phyloP scores from a whole-genome alignment of 768 basidiomycete species.

The Xanthoconium stramineum region DNA sequence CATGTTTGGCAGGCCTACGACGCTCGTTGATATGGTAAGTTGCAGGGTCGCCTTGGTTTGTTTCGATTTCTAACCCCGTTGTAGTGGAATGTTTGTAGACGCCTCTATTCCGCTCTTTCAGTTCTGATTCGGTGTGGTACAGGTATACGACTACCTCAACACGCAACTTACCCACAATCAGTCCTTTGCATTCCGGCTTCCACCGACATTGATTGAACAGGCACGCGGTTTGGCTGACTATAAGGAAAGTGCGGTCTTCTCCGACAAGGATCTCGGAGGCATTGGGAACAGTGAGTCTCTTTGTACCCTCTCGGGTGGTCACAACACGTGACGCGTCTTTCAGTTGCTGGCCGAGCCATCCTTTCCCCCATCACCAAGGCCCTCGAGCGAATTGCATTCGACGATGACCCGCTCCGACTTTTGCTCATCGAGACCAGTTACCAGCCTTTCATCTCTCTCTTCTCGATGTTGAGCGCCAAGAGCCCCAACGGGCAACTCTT shows the following conservation, averaged over 20 bases:
- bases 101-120: neutral
- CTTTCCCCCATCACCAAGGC: slow-evolving; percentile 67
- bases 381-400: slow-evolving; percentile 74
- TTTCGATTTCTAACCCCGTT: slow-evolving; percentile 13
- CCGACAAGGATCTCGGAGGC: slow-evolving; percentile 53
- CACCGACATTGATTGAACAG: slow-evolving; percentile 69
- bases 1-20: slow-evolving; percentile 61
- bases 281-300: slow-evolving; percentile 69
- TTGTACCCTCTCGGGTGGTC: neutral
- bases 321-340: neutral
- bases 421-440: slow-evolving; percentile 76
- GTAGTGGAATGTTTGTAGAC: slow-evolving; percentile 68
- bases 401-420: slow-evolving; percentile 74
- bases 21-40: slow-evolving; percentile 64
- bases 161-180: slow-evolving; percentile 78
- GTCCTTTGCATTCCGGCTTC: slow-evolving; percentile 74
- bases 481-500: slow-evolving; percentile 49
- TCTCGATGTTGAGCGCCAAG: slow-evolving; percentile 65
- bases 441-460: slow-evolving; percentile 84
- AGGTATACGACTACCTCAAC: slow-evolving; percentile 79
- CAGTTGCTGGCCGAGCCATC: slow-evolving; percentile 80
- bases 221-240: slow-evolving; percentile 70
- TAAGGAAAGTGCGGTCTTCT: slow-evolving; percentile 77
- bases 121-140: slow-evolving; percentile 11
- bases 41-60: neutral